Evolutionary conservation across 176 grass and related monocot species (phyloP).

Genomic region (Tillandsia fasciculata): DNA sequence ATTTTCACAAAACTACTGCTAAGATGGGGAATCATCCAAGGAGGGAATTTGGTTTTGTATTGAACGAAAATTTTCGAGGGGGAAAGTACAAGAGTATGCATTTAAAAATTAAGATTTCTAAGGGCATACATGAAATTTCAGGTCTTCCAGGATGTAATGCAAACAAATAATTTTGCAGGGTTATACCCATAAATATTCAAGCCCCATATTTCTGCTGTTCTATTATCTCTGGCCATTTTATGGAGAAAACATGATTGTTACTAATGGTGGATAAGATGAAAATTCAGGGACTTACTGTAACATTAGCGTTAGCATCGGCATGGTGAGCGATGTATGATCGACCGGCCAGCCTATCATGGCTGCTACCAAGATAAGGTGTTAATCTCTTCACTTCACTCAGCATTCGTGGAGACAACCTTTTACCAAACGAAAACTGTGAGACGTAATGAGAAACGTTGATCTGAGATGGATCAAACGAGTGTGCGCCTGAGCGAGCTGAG

Average conservation of each 20-base stretch:
- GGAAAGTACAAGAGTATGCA: too few relatives aligned
- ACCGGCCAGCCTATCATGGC: slow-evolving; percentile 74
- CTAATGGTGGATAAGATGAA: neutral
- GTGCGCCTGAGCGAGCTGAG: slow-evolving; percentile 76
- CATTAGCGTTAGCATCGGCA: slow-evolving; percentile 63
- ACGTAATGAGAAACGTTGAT: slow-evolving; percentile 96
- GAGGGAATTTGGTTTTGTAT: too few relatives aligned
- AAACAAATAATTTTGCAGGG: too few relatives aligned
- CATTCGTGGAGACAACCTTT: slow-evolving; percentile 51
- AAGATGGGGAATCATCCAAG: too few relatives aligned
- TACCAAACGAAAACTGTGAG: slow-evolving; percentile 87
- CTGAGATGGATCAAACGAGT: slow-evolving; percentile 94
- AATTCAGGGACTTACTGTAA: slow-evolving; percentile 54
- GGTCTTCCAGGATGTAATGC: too few relatives aligned
- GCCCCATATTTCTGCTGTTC: too few relatives aligned
- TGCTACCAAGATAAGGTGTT: slow-evolving; percentile 54
- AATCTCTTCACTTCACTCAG: slow-evolving; percentile 69
- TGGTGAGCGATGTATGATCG: slow-evolving; percentile 55
- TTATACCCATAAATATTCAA: too few relatives aligned
- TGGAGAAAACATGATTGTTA: neutral
- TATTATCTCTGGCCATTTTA: neutral
- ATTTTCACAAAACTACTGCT: too few relatives aligned
- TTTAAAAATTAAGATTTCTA: too few relatives aligned
- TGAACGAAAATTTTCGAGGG: too few relatives aligned
- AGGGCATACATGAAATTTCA: too few relatives aligned